Percentiles rank a stretch among this genome's conserved stretches.
Conservation (phyloP, 1,284 basidiomycete genomes). For the Leccinum fallax region DNA sequence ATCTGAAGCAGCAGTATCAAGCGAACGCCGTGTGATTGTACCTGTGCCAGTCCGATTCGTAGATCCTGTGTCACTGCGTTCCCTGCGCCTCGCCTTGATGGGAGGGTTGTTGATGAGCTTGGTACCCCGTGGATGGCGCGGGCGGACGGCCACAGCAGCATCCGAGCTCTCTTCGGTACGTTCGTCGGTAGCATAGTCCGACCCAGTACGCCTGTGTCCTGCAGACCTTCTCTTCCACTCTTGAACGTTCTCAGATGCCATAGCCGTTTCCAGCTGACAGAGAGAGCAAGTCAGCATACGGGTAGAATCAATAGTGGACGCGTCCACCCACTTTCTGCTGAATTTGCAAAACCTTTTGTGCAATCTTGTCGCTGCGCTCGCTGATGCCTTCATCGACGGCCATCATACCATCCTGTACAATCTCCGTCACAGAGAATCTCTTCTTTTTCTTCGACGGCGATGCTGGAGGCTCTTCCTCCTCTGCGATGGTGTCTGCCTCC, state of each 20-base stretch:
- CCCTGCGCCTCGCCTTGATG: slow-evolving; percentile 34
- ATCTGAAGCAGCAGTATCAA: slow-evolving; percentile 26
- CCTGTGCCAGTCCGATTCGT: slow-evolving; percentile 35
- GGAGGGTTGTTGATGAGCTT: slow-evolving; percentile 38
- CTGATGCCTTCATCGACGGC: slow-evolving; percentile 84
- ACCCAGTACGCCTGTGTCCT: slow-evolving; percentile 24
- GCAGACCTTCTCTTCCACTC: slow-evolving; percentile 43
- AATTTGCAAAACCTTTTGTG: slow-evolving; percentile 80
- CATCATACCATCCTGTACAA: slow-evolving; percentile 72
- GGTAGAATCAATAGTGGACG: background rate
- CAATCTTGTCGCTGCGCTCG: slow-evolving; percentile 79
- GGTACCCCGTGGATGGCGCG: slow-evolving; percentile 27
- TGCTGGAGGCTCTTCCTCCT: slow-evolving; percentile 51
- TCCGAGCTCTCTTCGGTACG: slow-evolving; percentile 39
- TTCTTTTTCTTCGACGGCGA: slow-evolving; percentile 57
- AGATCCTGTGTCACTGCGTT: slow-evolving; percentile 37
- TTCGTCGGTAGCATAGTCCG: slow-evolving; percentile 36
- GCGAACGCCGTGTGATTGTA: slow-evolving; percentile 27
- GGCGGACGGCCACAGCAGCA: slow-evolving; percentile 28
- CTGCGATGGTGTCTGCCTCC: slow-evolving; percentile 53
- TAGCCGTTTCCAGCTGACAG: slow-evolving; percentile 67
- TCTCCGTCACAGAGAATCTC: slow-evolving; percentile 71
- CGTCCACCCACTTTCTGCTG: slow-evolving; percentile 68
- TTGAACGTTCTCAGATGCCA: slow-evolving; percentile 55
- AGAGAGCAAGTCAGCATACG: slow-evolving; percentile 9